These are phyloP conservation scores for Fragaria ananassa DNA, from an alignment of 306 rosid genomes.

Conservation along the genomic window DNA sequence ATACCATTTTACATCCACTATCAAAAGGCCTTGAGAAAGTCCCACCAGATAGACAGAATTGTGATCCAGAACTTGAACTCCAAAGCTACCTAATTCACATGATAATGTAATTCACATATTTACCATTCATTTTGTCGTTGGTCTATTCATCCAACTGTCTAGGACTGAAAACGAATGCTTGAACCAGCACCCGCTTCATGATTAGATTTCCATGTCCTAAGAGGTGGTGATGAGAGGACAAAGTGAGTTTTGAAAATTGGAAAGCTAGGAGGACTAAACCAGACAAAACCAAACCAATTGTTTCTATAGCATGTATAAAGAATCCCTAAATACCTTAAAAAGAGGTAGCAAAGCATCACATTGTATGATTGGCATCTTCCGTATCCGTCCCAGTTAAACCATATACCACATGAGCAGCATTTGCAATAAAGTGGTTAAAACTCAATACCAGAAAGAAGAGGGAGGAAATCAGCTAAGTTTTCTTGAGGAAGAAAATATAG, in stretches of 20 bases:
- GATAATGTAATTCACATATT: not conserved
- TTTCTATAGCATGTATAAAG: not conserved
- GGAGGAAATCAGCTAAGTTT: not conserved
- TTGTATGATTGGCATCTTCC: slow-evolving; percentile 29
- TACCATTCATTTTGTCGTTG: not conserved
- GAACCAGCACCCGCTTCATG: not conserved
- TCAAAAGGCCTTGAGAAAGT: slow-evolving; percentile 25
- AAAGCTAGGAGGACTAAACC: not conserved
- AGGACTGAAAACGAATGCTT: not conserved
- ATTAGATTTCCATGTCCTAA: not conserved
- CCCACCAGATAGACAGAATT: slow-evolving; percentile 23
- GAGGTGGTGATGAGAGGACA: slow-evolving; percentile 3
- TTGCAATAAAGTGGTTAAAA: slow-evolving; percentile 37
- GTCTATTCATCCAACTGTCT: not conserved
- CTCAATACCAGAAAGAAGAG: slow-evolving; percentile 11
- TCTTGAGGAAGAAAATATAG: slow-evolving; percentile 11
- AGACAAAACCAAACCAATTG: not conserved
- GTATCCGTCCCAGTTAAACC: slow-evolving; percentile 42
- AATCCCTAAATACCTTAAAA: slow-evolving; percentile 32
- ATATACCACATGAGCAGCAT: slow-evolving; percentile 30
- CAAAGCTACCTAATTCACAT: slow-evolving; percentile 26
- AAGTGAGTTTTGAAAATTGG: not conserved
- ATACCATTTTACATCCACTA: slow-evolving; percentile 10
- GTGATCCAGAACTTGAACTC: slow-evolving; percentile 15
- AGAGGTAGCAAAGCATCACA: slow-evolving; percentile 1